These are phyloP conservation scores for Agrocybe pediades DNA, from an alignment of 768 basidiomycete genomes.

Conservation along the genomic window DNA sequence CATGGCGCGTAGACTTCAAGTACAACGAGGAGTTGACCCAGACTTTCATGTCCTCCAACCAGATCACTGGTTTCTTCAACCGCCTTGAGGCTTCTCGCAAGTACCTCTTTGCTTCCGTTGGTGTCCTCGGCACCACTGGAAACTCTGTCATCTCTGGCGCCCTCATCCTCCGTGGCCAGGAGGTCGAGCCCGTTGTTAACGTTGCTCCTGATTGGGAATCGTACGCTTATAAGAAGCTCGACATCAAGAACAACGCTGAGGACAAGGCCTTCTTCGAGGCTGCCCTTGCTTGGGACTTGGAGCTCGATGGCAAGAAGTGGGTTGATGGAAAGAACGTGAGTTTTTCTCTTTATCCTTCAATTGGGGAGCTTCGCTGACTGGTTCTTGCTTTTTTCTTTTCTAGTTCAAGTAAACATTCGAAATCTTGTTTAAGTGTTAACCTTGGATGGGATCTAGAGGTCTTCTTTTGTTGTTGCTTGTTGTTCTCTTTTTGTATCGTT, in stretches of 20 bases:
- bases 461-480: background rate
- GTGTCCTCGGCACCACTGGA: slow-evolving; percentile 83
- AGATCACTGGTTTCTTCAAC: slow-evolving; percentile 95
- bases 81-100: slow-evolving; percentile 96
- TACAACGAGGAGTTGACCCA: slow-evolving; percentile 93
- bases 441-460: slow-evolving; percentile 2
- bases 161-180: slow-evolving; percentile 82
- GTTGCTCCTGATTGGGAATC: slow-evolving; percentile 93
- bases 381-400: background rate
- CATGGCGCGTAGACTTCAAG: slow-evolving; percentile 95
- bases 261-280: slow-evolving; percentile 93
- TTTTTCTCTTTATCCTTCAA: background rate
- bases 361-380: background rate
- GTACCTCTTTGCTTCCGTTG: slow-evolving; percentile 92
- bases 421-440: slow-evolving; percentile 1
- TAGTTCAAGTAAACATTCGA: slow-evolving; percentile 6
- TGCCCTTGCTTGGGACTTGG: slow-evolving; percentile 92
- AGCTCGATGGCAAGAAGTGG: slow-evolving; percentile 88
- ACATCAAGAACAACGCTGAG: slow-evolving; percentile 60
- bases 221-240: slow-evolving; percentile 78
- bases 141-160: slow-evolving; percentile 81
- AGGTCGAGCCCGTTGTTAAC: slow-evolving; percentile 67
- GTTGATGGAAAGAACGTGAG: slow-evolving; percentile 88
- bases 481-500: slow-evolving; percentile 5
- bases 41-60: slow-evolving; percentile 94